These are phyloP conservation scores for Corynespora cassiicola DNA, from an alignment of 2,329 filamentous ascomycete genomes.

Conservation along the genomic window DNA sequence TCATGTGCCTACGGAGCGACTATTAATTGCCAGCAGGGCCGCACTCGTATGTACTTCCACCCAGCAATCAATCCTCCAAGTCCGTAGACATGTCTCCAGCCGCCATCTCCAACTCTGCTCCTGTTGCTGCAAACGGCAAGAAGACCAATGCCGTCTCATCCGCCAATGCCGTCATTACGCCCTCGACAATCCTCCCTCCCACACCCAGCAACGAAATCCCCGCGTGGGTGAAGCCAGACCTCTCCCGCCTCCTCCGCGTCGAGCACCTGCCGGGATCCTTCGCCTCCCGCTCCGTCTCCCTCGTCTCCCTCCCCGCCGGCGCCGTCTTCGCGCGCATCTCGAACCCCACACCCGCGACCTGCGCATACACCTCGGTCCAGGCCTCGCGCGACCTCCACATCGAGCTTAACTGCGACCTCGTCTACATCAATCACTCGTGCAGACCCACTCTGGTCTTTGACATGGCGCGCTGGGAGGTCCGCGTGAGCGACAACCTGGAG, in stretches of 20 bases:
- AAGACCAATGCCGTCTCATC: slow-evolving; percentile 19
- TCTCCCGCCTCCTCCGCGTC: slow-evolving; percentile 46
- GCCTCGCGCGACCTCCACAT: slow-evolving; percentile 57
- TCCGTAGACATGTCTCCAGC: slow-evolving; percentile 43
- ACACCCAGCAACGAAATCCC: slow-evolving; percentile 25
- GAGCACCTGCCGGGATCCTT: slow-evolving; percentile 48
- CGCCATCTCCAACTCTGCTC: slow-evolving; percentile 25
- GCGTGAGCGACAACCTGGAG: slow-evolving; percentile 55
- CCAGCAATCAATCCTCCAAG: too few relatives aligned
- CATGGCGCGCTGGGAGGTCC: slow-evolving; percentile 57
- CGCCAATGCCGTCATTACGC: slow-evolving; percentile 22
- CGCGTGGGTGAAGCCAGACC: slow-evolving; percentile 46
- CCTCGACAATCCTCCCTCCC: slow-evolving; percentile 17
- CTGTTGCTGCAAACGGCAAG: slow-evolving; percentile 26
- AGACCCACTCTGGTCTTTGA: slow-evolving; percentile 61
- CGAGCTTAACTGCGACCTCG: slow-evolving; percentile 63
- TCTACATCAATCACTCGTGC: slow-evolving; percentile 65
- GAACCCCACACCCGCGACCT: slow-evolving; percentile 50
- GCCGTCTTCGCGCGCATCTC: slow-evolving; percentile 60
- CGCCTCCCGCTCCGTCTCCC: slow-evolving; percentile 54
- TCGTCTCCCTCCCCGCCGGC: slow-evolving; percentile 57
- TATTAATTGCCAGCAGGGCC: background rate
- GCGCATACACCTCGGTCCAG: slow-evolving; percentile 61
- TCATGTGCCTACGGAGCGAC: background rate
- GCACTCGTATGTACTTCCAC: slow-evolving; percentile 1